Percentiles rank a stretch among this genome's conserved stretches.
phyloP scores from a whole-genome alignment of 73 alveolate genomes.

The Paramecium octaurelia region DNA sequence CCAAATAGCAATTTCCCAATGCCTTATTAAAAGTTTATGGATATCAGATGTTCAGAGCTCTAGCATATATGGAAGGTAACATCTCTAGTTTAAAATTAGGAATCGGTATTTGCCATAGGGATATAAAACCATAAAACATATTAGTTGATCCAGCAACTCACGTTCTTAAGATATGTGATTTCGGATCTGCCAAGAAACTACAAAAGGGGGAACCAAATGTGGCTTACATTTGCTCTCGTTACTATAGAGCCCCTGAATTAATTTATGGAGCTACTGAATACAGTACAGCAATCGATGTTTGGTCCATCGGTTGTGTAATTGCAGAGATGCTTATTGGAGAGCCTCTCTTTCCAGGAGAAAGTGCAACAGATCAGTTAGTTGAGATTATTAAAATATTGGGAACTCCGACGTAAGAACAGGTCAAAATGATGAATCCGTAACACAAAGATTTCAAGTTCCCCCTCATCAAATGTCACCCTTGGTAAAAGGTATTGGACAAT shows the following conservation, averaged over 20 bases:
- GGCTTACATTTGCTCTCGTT: slow-evolving; percentile 79
- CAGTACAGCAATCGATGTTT: slow-evolving; percentile 83
- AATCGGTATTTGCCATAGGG: slow-evolving; percentile 83
- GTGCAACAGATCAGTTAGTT: slow-evolving; percentile 84
- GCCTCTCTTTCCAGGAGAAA: slow-evolving; percentile 90
- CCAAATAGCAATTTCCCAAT: slow-evolving; percentile 76
- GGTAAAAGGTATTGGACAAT: slow-evolving; percentile 70
- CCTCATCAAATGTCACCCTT: slow-evolving; percentile 65
- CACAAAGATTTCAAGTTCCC: slow-evolving; percentile 88
- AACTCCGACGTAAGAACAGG: slow-evolving; percentile 85
- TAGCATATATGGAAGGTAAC: slow-evolving; percentile 81
- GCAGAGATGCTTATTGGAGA: slow-evolving; percentile 90
- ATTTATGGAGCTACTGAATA: slow-evolving; percentile 81
- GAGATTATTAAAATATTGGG: slow-evolving; percentile 93
- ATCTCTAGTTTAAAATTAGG: slow-evolving; percentile 18
- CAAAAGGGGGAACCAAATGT: slow-evolving; percentile 85
- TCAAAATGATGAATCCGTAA: slow-evolving; percentile 87
- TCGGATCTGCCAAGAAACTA: slow-evolving; percentile 81
- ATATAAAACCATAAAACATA: slow-evolving; percentile 83
- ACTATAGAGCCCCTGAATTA: slow-evolving; percentile 81
- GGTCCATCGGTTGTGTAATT: slow-evolving; percentile 93
- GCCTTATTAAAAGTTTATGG: slow-evolving; percentile 87
- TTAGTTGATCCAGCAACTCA: slow-evolving; percentile 77
- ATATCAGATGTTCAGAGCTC: slow-evolving; percentile 86
- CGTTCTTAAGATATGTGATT: slow-evolving; percentile 79